phyloP scores from a whole-genome alignment of 1,284 basidiomycete species.

The Sporisorium reilianum region DNA sequence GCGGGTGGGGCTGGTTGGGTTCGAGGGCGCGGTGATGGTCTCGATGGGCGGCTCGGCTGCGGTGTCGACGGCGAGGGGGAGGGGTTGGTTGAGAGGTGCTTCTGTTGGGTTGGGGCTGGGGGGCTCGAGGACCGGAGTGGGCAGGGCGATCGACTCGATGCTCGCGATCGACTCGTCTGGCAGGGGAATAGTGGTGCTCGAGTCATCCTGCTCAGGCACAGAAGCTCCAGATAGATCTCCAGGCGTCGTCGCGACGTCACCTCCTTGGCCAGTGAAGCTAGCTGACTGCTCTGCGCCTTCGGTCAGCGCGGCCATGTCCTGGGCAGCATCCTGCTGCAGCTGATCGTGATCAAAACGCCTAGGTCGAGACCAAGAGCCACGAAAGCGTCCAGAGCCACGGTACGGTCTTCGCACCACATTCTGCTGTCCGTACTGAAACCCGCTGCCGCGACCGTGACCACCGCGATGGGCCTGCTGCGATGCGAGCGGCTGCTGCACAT shows the following conservation, averaged over 20 bases:
- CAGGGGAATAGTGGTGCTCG: neutral
- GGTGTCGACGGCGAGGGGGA: neutral
- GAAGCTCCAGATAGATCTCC: neutral
- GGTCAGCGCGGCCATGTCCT: neutral
- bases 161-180: neutral
- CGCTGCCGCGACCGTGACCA: slow-evolving; percentile 4
- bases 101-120: neutral
- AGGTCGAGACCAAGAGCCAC: neutral
- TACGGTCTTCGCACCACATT: neutral
- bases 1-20: neutral
- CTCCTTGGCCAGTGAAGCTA: neutral
- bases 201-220: neutral
- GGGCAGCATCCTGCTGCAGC: neutral
- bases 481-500: neutral
- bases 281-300: neutral
- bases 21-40: neutral
- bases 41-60: neutral
- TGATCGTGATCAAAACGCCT: slow-evolving; percentile 1
- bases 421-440: neutral
- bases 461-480: neutral
- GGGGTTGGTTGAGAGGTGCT: neutral
- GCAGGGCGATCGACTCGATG: neutral
- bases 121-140: neutral
- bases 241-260: neutral
- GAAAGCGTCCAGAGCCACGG: neutral